phyloP scores from a whole-genome alignment of 2,329 filamentous ascomycete species.

The Diaporthe sp. region DNA sequence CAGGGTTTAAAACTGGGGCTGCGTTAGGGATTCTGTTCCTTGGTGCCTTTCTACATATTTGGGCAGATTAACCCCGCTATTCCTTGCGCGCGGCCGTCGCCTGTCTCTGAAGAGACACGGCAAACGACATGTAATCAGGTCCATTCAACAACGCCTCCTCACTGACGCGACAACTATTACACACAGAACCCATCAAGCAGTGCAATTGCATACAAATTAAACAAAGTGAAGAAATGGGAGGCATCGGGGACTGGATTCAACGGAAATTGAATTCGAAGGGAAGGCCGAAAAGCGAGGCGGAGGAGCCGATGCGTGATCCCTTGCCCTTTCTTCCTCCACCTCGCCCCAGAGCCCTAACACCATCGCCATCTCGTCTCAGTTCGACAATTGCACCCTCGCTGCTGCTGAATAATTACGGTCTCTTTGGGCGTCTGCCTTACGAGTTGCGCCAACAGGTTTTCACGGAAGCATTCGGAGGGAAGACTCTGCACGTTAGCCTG shows the following conservation, averaged over 20 bases:
- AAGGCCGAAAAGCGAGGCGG: neutral
- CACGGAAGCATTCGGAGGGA: neutral
- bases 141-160: neutral
- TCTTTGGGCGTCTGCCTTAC: neutral
- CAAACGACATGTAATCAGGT: too few relatives aligned
- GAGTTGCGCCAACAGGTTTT: neutral
- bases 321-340: neutral
- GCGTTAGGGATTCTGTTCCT: too few relatives aligned
- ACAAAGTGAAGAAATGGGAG: too few relatives aligned
- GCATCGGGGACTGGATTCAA: neutral
- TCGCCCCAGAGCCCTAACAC: neutral
- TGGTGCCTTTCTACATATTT: too few relatives aligned
- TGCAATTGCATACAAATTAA: neutral
- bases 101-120: too few relatives aligned
- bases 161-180: neutral
- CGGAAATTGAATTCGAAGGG: neutral
- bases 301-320: neutral
- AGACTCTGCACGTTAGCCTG: neutral
- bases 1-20: too few relatives aligned
- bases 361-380: neutral
- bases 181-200: neutral
- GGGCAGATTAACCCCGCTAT: too few relatives aligned
- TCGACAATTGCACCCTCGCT: neutral
- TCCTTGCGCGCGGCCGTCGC: too few relatives aligned
- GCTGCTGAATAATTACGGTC: neutral